Conservation (phyloP, 2,329 filamentous ascomycete species). For the Ceratocystis destructans region DNA sequence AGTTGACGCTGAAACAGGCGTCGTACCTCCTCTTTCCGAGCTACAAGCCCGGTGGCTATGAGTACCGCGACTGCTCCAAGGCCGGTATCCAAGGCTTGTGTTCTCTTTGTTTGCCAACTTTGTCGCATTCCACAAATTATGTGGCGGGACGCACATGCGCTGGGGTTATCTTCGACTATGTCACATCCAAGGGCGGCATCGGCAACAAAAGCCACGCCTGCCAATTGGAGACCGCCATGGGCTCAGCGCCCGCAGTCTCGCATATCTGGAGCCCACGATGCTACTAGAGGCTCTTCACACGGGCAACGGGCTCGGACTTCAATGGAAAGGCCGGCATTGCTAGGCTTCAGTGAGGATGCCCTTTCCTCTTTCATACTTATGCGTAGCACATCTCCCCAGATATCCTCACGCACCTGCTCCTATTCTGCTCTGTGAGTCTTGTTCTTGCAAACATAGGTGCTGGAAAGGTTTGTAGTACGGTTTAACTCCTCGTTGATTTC, state of each 20-base stretch:
- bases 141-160: constrained; percentile 30
- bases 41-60: constrained; percentile 37
- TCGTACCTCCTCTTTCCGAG: constrained; percentile 37
- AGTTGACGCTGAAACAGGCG: constrained; percentile 23
- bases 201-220: constrained; percentile 39
- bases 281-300: constrained; percentile 28
- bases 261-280: constrained; percentile 24
- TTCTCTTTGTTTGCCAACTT: constrained; percentile 21
- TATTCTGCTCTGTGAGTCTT: constrained; percentile 29
- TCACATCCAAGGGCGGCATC: constrained; percentile 29
- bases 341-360: constrained; percentile 27
- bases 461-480: not conserved
- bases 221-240: constrained; percentile 36
- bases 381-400: constrained; percentile 21
- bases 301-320: constrained; percentile 37
- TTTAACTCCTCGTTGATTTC: too few species aligned
- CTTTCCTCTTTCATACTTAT: not conserved
- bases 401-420: constrained; percentile 27
- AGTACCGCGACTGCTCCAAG: constrained; percentile 30
- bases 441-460: constrained; percentile 27
- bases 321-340: constrained; percentile 36
- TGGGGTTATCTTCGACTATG: constrained; percentile 27
- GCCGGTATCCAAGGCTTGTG: constrained; percentile 22
- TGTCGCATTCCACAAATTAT: constrained; percentile 27
- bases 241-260: constrained; percentile 29